These are phyloP conservation scores for Lodderomyces metapsilosis DNA, from an alignment of 1,139 yeast species.

Conservation along the genomic window DNA sequence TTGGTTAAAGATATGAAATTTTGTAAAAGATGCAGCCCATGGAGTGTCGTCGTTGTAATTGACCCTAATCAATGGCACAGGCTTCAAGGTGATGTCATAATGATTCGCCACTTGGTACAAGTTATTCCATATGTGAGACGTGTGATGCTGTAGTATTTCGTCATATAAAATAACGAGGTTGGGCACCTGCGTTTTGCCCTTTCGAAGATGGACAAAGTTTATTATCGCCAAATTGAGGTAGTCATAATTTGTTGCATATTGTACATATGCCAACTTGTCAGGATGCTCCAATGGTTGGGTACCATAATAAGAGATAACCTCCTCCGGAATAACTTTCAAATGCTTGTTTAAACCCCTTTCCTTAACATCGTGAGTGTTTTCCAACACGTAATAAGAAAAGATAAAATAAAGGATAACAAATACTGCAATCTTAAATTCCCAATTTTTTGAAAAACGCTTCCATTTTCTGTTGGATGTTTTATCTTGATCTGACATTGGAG, in stretches of 20 bases:
- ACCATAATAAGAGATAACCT: conserved; percentile 19
- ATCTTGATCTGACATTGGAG: not conserved
- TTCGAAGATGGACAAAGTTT: conserved; percentile 26
- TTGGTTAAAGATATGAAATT: conserved; percentile 50
- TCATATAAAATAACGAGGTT: conserved; percentile 30
- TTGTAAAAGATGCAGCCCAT: conserved; percentile 57
- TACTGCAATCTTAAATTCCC: conserved; percentile 27
- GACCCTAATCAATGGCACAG: conserved; percentile 19
- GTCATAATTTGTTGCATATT: conserved; percentile 35
- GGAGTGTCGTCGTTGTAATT: conserved; percentile 21
- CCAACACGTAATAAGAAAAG: conserved; percentile 16
- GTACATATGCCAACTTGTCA: conserved; percentile 29
- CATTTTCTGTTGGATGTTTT: not conserved
- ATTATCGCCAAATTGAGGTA: conserved; percentile 34
- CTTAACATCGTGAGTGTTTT: conserved; percentile 14
- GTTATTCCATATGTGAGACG: conserved; percentile 16
- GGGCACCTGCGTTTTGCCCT: conserved; percentile 20
- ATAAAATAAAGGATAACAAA: conserved; percentile 24
- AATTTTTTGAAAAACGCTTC: conserved; percentile 13
- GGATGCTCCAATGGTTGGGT: conserved; percentile 9
- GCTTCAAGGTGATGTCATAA: conserved; percentile 21
- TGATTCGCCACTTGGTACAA: conserved; percentile 15
- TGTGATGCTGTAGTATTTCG: conserved; percentile 16
- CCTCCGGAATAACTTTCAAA: conserved; percentile 24
- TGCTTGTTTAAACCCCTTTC: conserved; percentile 17